Evolutionary conservation across 306 rosid genomes (phyloP), one percentile per base, ranked within the genome.

Genomic region (Mucuna pruriens): DNA sequence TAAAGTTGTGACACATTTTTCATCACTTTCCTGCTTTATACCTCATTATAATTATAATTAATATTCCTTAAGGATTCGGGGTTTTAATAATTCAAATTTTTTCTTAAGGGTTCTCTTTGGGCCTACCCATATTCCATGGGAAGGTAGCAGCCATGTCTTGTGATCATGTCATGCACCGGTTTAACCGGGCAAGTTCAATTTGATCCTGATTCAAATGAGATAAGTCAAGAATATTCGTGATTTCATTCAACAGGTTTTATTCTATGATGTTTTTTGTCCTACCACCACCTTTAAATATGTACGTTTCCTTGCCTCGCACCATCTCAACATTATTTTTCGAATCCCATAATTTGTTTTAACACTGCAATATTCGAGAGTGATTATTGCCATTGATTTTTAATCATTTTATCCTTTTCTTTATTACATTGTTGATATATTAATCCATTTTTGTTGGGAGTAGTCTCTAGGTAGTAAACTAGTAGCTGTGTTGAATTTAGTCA

Each of bases 1-100:
- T 84, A 86, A 92, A 86, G 89, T 80, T 90, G 84, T 84, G 87
- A 90, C 91, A 85, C 78, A 64, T 60, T 75, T 76, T 72, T 72
- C 48, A 26, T 49, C 23, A 46, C 22, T 7, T 70, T 46, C 72
- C 10, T 54, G 61, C 66, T 66, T 78, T 69, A 17, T 34, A 29
- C 9, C 36, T 12, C 40, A 70, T 71, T 60, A 44, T 71, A 68
- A 70, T 71, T 60, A 44, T 71, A 68, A 69, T 79, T 48, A 60
- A 74, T 52, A 40, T 72, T 64, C 61, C 58, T 66, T 55, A 9
- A 44, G 62, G 31, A 26, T 39, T 26, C 12, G 2, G 9, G 29
- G 23, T 20, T 51, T 58, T 17, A 54, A 17, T 51, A 39, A 49
- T 17, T 29, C 33, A 70, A 13, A 19, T 8, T 42, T 15, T 9